phyloP scores from a whole-genome alignment of 495 filamentous ascomycete species.

The Tuber microsphaerosporum region DNA sequence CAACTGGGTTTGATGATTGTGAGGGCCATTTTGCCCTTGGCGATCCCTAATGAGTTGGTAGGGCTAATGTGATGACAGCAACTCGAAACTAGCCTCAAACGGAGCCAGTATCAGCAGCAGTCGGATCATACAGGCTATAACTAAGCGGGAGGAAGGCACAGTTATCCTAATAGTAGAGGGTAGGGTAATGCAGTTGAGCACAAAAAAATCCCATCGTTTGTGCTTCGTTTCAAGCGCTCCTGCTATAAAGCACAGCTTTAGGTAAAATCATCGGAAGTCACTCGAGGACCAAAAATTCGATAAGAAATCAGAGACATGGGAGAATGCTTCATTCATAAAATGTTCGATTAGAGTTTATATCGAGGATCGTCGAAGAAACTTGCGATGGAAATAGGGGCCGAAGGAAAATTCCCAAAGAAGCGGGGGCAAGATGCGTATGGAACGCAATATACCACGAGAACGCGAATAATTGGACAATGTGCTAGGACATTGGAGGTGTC shows the following conservation, averaged over 20 bases:
- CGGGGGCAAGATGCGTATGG: background rate
- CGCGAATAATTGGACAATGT: too few relatives aligned
- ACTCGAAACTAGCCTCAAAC: background rate
- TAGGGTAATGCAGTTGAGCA: too few relatives aligned
- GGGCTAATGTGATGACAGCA: background rate
- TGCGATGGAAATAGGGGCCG: background rate
- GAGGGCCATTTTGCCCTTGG: background rate
- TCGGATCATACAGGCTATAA: background rate
- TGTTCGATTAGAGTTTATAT: background rate
- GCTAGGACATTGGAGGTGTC: too few relatives aligned
- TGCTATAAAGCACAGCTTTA: background rate
- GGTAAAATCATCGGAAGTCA: background rate
- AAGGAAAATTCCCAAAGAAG: background rate
- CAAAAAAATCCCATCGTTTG: too few relatives aligned
- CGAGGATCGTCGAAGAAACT: background rate
- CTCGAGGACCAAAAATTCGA: background rate
- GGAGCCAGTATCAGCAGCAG: background rate
- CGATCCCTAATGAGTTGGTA: background rate
- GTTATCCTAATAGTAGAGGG: too few relatives aligned
- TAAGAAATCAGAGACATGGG: background rate
- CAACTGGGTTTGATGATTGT: background rate
- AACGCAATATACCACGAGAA: background rate
- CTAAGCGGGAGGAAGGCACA: background rate
- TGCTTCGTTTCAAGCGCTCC: too few relatives aligned
- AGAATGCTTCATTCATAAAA: background rate